A percentile compares a stretch with the other conserved stretches of the same genome.
phyloP scores from a whole-genome alignment of 2,329 filamentous ascomycete species.

The Incumbomyces delicatus region DNA sequence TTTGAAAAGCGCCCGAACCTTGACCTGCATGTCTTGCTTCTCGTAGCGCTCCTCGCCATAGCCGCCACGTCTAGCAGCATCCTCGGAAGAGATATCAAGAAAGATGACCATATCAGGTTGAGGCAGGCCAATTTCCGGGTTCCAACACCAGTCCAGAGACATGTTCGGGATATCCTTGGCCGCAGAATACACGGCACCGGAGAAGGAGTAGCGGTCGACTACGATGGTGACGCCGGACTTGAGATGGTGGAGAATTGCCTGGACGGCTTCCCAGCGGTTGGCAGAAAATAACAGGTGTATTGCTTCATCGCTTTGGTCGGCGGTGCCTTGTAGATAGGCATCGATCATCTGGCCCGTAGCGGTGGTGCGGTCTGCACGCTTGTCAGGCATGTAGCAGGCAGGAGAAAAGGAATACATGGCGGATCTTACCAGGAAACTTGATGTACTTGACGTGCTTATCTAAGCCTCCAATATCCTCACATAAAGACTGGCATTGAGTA shows the following conservation, averaged over 20 bases:
- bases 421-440: constrained; percentile 55
- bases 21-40: constrained; percentile 67
- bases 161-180: constrained; percentile 69
- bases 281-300: constrained; percentile 86
- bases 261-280: constrained; percentile 69
- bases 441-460: constrained; percentile 48
- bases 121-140: constrained; percentile 76
- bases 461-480: constrained; percentile 40
- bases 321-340: constrained; percentile 62
- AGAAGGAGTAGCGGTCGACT: constrained; percentile 91
- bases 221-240: constrained; percentile 63
- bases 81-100: constrained; percentile 65
- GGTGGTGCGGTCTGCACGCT: constrained; percentile 60
- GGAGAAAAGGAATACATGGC: background rate
- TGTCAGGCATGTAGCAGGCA: background rate
- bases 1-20: constrained; percentile 65
- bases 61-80: constrained; percentile 67
- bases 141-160: constrained; percentile 67
- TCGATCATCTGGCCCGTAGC: constrained; percentile 83
- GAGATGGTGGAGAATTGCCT: constrained; percentile 40
- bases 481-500: constrained; percentile 69
- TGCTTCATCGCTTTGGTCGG: constrained; percentile 72
- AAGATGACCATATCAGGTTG: constrained; percentile 82
- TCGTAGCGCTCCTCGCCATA: constrained; percentile 89
- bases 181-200: constrained; percentile 83